Conservation (phyloP, 805 yeast species). For the Wickerhamiella azymoides region DNA sequence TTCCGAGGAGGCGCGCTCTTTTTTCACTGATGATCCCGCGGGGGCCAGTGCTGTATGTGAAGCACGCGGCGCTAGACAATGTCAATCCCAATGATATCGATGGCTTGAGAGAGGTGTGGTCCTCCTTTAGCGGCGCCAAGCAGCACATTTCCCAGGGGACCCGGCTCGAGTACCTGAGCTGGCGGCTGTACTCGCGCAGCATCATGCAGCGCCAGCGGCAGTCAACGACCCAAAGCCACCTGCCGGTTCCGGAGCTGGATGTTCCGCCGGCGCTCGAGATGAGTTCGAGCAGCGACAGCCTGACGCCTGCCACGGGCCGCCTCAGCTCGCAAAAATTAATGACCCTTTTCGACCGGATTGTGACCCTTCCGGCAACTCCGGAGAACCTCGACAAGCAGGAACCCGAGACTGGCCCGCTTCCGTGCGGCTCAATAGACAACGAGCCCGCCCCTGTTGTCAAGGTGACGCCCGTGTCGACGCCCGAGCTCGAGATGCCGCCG, state of each 20-base stretch:
- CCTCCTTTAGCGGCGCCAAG: conserved; percentile 18
- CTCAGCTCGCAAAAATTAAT: not conserved
- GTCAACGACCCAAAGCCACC: not conserved
- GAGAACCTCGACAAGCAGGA: not conserved
- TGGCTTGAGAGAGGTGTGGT: conserved; percentile 18
- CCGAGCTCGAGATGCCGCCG: conserved; percentile 1
- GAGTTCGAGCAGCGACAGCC: conserved; percentile 4
- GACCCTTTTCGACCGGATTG: conserved; percentile 3
- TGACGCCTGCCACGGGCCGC: not conserved
- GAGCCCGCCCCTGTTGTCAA: not conserved
- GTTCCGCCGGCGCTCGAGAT: conserved; percentile 7
- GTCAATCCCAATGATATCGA: conserved; percentile 18
- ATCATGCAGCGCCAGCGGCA: conserved; percentile 8
- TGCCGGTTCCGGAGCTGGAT: not conserved
- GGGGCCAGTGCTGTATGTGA: conserved; percentile 14
- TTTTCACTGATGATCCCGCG: conserved; percentile 3
- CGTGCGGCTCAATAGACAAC: not conserved
- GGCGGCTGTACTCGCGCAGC: conserved; percentile 20
- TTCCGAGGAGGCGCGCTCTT: not conserved
- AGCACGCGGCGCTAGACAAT: conserved; percentile 16
- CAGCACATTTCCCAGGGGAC: conserved; percentile 17
- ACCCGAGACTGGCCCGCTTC: not conserved
- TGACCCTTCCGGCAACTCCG: conserved; percentile 7
- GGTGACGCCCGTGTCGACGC: conserved; percentile 4
- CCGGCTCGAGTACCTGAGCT: conserved; percentile 17